Evolutionary conservation across 352 stramenopile species (phyloP).

Genomic region (Phytophthora crassamura): DNA sequence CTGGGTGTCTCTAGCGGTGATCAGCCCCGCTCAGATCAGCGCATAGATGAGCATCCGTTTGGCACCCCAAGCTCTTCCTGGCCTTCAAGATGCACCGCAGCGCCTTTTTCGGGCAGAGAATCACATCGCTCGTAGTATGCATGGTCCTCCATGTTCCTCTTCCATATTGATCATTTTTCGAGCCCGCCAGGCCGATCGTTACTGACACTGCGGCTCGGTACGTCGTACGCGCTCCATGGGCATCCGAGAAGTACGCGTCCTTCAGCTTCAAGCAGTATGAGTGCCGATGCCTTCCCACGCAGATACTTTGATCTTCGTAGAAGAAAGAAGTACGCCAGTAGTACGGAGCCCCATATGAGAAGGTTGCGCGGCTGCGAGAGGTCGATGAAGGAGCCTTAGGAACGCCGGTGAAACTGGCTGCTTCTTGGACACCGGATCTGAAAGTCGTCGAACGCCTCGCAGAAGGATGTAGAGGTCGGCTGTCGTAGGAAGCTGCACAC

Average conservation of each 20-base stretch:
- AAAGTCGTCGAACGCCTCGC: neutral
- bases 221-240: neutral
- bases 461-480: neutral
- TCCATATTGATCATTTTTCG: conserved; percentile 12
- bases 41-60: no score
- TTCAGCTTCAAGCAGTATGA: neutral
- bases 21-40: conserved; percentile 92
- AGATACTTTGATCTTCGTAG: conserved; percentile 4
- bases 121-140: neutral
- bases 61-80: no score
- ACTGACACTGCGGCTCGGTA: neutral
- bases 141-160: conserved; percentile 3
- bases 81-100: no score
- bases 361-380: neutral
- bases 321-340: conserved; percentile 7
- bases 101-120: neutral
- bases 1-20: conserved; percentile 83
- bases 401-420: conserved; percentile 3
- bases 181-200: conserved; percentile 2
- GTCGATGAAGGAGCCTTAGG: conserved; percentile 4
- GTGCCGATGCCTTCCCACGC: neutral
- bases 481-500: neutral
- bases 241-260: conserved; percentile 2
- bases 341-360: conserved; percentile 2
- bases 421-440: neutral